Evolutionary conservation across 1,139 yeast genomes (phyloP), one percentile per base, ranked within the genome.

Genomic region (Kodamaea sp.): DNA sequence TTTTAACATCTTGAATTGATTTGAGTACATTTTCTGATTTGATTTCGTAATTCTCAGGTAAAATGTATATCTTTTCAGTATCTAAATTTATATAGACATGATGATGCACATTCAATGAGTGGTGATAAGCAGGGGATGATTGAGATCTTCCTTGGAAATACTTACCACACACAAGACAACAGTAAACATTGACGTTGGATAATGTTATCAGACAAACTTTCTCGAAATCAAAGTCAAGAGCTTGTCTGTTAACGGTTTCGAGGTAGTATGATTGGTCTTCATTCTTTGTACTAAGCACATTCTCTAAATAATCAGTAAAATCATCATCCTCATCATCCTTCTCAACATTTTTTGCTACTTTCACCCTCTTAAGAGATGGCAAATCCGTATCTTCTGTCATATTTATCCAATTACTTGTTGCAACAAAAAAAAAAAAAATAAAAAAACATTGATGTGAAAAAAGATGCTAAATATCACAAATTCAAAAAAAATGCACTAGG

Each of bases 131-230:
- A 15, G 82, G 82, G 0, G 92, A 77, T 9, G 73, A 58, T 40
- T 60, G 62, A 1, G 80, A 75, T 23, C 89, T 67, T 0, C 95
- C 95, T 50, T 80, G 84, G 40, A 78, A 73, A 60, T 78, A 86
- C 52, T 75, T 80, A 31, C 94, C 94, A 60, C 95, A 86, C 0
- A 72, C 73, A 27, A 86, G 60, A 52, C 95, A 86, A 30, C 87
- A 80, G 53, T 84, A 83, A 1, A 85, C 75, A 50, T 84, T 82
- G 27, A 72, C 62, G 32, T 70, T 72, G 0, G 86, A 69, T 11
- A 85, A 62, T 0, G 88, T 73, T 0, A 82, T 75, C 41, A 78
- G 71, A 57, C 95, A 86, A 2, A 78, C 58, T 52, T 78, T 79
- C 33, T 81, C 88, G 39, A 75, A 72, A 55, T 85, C 95, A 55